Base-by-base conservation (phyloP, 768 basidiomycete species). In the Holtermanniella nyarrowii region DNA sequence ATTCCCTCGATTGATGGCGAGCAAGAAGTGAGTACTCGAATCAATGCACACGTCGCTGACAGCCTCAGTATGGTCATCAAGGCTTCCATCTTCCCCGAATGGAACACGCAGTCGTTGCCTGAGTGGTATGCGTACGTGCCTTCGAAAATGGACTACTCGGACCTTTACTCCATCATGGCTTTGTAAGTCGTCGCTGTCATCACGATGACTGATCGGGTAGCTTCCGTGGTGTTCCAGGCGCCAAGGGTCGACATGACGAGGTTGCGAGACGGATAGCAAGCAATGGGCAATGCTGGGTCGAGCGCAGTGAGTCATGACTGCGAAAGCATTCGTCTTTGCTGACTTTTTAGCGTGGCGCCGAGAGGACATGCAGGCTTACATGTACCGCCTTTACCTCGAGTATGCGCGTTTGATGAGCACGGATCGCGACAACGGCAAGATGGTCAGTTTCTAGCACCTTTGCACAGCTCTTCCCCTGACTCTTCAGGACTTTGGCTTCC, bases 111-210 rank as follows among this genome's bases (percentile, higher is more conserved):
- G 43, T 47, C 63, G 3, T 54, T 73, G 40, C 72, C 72, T 4
- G 66, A 70, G 47, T 73, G 72, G 72, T 72, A 63, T 52, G 72
- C 69, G 5, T 73, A 73, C 54, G 69, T 73, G 4, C 72, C 72
- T 3, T 63, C 67, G 27, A 73, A 72, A 49, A 66, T 73, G 62
- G 72, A 73, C 49, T 73, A 70, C 58, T 72, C 70, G 24, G 72
- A 73, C 44, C 53, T 73, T 2, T 70, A 57, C 47, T 70, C 70
- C 4, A 73, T 73, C 54, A 59, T 73, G 58, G 62, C 72, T 13
- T 73, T 73, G 70, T 72, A 48, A 54, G 70, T 62, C 3, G 11
- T 4, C 25, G 22, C 26, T 48, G 20, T 21, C 13, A 2, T 23
- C 26, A 13, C 23, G 16, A 22, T 26, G 18, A 13, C 10, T 7